Evolutionary conservation across 2,329 filamentous ascomycete species (phyloP), one percentile per base, ranked within the genome.

Genomic region (Xylariales sp.): DNA sequence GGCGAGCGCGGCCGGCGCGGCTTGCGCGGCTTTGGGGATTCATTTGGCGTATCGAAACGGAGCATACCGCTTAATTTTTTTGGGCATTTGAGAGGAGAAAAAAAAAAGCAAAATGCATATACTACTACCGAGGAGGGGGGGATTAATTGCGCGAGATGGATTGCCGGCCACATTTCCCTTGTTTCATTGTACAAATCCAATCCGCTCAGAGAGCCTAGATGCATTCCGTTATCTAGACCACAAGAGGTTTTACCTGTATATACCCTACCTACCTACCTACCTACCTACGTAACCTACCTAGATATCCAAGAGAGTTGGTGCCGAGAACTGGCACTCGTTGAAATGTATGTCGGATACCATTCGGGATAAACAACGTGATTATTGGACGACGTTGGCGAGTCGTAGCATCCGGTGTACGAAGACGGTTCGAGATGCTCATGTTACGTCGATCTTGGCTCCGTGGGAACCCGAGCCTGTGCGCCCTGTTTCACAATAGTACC

Each of bases 11-110:
- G 60, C 32, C 36, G 8, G 55, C 36, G 36, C 36, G 6, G 36
- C 23, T 23, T 23, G 23, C 23, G 23, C 23, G 23, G 23, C 23
- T 39, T 39, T 39, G 30, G 45, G 49, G 57, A 59, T 63, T 50
- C 67, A 69, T 71, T 67, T 67, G 64, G 64, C 67, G 64, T 69
- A 67, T 60, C 34, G 57, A 57, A 52, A 67, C 32, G 61, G 53
- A 55, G 61, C 61, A 69, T 62, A 60, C 36, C 52, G 58, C 54
- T 63, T 61, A 54, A 41, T 65, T 65, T 64, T 56, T 65, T 64
- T 56, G 45, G 67, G 67, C 58, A 71, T 69, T 60, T 71, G 55
- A 55, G 36, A 63, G 52, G 50, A 45, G 32, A 48, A 62, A 39
- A 39, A 39, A 48, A 63, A 55, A 64, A 54, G 55, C 34, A 45